Evolutionary conservation across 768 basidiomycete species (phyloP).

Genomic region (Podaxis sp.): DNA sequence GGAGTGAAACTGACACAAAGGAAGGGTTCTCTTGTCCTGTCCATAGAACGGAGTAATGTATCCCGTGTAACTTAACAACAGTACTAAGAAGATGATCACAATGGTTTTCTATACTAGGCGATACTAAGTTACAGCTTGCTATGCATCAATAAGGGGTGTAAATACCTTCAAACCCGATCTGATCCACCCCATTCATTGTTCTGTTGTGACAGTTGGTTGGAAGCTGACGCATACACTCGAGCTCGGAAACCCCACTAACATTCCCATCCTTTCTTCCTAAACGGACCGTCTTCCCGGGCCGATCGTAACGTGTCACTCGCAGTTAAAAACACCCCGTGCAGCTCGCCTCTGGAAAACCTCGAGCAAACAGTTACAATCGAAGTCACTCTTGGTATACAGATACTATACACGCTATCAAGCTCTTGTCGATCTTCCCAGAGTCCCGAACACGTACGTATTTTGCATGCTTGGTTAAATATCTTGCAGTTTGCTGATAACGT

Average conservation of each 20-base stretch:
- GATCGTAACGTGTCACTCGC: constrained; percentile 15
- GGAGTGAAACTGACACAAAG: too few relatives aligned
- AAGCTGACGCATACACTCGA: constrained; percentile 26
- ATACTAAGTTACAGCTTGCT: too few relatives aligned
- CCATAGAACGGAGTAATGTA: too few relatives aligned
- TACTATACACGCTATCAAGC: not conserved
- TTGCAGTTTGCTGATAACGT: constrained; percentile 27
- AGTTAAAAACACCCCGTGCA: constrained; percentile 19
- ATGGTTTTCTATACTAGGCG: too few relatives aligned
- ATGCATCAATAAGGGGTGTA: too few relatives aligned
- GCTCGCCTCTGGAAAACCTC: constrained; percentile 25
- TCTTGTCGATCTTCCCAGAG: not conserved
- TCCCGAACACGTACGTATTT: not conserved
- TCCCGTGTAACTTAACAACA: too few relatives aligned
- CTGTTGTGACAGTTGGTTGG: constrained; percentile 19
- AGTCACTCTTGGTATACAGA: constrained; percentile 7
- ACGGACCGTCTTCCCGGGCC: constrained; percentile 16
- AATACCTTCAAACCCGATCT: constrained; percentile 16
- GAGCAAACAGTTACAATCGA: constrained; percentile 18
- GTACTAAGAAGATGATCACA: too few relatives aligned
- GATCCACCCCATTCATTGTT: constrained; percentile 19
- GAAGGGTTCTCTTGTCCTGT: too few relatives aligned
- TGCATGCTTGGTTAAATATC: constrained; percentile 24
- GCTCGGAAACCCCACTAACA: constrained; percentile 22
- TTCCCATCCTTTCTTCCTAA: constrained; percentile 26